Percentiles rank a stretch among this genome's conserved stretches.
Evolutionary conservation across 345 rosid genomes (phyloP).

Genomic region (Eucalyptus polybractea): DNA sequence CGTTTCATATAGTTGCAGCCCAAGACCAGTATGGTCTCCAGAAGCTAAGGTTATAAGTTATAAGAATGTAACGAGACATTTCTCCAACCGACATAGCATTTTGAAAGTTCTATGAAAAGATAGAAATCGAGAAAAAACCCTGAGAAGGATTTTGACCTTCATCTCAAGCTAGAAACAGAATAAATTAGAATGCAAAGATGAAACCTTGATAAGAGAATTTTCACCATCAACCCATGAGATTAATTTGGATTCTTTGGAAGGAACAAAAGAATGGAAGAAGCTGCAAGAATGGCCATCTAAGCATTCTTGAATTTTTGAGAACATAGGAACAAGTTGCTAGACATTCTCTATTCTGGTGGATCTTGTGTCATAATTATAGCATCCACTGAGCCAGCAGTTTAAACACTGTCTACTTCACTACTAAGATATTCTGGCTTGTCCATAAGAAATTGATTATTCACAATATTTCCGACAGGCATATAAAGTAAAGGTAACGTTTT

Average conservation of each 20-base stretch:
- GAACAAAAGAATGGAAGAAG: neutral
- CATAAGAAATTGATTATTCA: neutral
- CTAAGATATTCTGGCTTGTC: neutral
- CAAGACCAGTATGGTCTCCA: neutral
- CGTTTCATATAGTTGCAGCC: neutral
- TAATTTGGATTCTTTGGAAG: neutral
- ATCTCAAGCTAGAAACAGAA: neutral
- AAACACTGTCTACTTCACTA: neutral
- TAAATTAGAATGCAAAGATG: neutral
- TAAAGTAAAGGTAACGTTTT: neutral
- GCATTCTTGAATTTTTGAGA: neutral
- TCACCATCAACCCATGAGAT: neutral
- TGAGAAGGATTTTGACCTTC: neutral
- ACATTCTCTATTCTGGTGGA: neutral
- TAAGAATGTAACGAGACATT: neutral
- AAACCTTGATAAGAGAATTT: neutral
- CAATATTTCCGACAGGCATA: neutral
- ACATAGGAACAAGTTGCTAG: neutral
- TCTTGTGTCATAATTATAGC: neutral
- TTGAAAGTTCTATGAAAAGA: neutral
- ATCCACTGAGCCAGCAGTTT: neutral
- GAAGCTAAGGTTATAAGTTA: neutral
- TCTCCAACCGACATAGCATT: neutral
- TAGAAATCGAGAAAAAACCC: neutral
- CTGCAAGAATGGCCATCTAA: neutral